Evolutionary conservation across 1,284 basidiomycete species (phyloP).

Genomic region (Heterobasidion occidentale): DNA sequence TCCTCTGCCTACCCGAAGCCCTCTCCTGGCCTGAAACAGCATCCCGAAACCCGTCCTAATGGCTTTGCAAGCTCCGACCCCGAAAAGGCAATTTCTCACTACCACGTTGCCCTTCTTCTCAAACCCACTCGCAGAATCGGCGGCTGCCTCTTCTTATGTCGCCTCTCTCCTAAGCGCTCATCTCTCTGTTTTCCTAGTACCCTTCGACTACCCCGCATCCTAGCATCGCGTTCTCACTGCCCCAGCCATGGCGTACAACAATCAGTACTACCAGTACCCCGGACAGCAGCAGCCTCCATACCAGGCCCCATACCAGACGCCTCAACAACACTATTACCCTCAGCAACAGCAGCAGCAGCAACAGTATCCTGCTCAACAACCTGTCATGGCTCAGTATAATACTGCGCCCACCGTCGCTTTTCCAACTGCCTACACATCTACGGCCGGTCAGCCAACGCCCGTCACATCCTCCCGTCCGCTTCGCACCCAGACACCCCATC

Average conservation of each 20-base stretch:
- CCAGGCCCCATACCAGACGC: neutral
- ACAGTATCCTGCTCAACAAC: slow-evolving; percentile 2
- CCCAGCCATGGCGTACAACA: neutral
- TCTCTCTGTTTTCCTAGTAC: neutral
- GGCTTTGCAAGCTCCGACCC: neutral
- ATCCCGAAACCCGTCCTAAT: neutral
- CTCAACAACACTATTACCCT: slow-evolving; percentile 8
- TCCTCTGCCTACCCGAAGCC: no score
- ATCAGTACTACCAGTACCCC: slow-evolving; percentile 3
- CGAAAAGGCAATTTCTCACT: slow-evolving; percentile 11
- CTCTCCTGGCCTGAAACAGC: no score
- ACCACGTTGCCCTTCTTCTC: slow-evolving; percentile 11
- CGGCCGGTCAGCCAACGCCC: slow-evolving; percentile 9
- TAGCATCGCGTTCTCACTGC: neutral
- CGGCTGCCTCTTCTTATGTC: neutral
- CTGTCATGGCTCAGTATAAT: slow-evolving; percentile 1
- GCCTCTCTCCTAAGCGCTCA: neutral
- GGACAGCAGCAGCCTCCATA: slow-evolving; percentile 5
- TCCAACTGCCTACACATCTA: slow-evolving; percentile 5
- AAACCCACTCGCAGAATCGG: neutral
- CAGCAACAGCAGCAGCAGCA: slow-evolving; percentile 8
- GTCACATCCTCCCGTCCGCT: slow-evolving; percentile 10
- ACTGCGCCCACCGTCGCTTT: slow-evolving; percentile 7
- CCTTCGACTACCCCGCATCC: neutral
- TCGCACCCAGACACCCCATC: slow-evolving; percentile 14